Evolutionary conservation across 768 basidiomycete genomes (phyloP).

Genomic region (Phylloporus arenicola): DNA sequence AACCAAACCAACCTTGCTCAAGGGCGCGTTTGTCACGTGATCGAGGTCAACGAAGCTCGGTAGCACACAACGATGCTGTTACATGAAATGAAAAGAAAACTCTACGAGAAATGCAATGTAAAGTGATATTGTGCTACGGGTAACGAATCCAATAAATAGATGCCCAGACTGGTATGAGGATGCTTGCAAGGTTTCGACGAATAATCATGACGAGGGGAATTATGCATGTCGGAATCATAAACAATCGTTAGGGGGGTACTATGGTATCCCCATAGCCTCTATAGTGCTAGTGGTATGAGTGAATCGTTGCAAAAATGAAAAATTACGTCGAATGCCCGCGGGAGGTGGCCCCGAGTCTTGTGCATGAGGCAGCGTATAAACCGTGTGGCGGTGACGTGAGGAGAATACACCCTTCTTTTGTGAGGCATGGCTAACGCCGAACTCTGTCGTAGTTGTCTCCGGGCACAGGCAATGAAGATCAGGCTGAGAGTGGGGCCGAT

Average conservation of each 20-base stretch:
- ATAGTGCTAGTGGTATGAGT: conserved; percentile 13
- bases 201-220: conserved; percentile 1
- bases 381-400: conserved; percentile 19
- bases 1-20: not conserved
- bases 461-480: conserved; percentile 25
- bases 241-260: conserved; percentile 5
- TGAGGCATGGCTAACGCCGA: conserved; percentile 17
- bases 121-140: conserved; percentile 7
- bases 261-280: conserved; percentile 9
- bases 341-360: conserved; percentile 13
- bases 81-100: conserved; percentile 9
- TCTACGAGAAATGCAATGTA: conserved; percentile 12
- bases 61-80: conserved; percentile 1
- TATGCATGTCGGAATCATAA: not conserved
- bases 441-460: conserved; percentile 16
- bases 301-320: conserved; percentile 34
- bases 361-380: conserved; percentile 14
- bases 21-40: conserved; percentile 25
- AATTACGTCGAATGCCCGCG: conserved; percentile 28
- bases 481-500: conserved; percentile 29
- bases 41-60: conserved; percentile 9
- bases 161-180: conserved; percentile 12
- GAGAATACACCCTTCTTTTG: conserved; percentile 12
- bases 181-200: conserved; percentile 11
- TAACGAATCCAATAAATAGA: conserved; percentile 5